Evolutionary conservation across 1,284 basidiomycete genomes (phyloP), one percentile per base, ranked within the genome.

Genomic region (Filobasidium uniguttulatum): DNA sequence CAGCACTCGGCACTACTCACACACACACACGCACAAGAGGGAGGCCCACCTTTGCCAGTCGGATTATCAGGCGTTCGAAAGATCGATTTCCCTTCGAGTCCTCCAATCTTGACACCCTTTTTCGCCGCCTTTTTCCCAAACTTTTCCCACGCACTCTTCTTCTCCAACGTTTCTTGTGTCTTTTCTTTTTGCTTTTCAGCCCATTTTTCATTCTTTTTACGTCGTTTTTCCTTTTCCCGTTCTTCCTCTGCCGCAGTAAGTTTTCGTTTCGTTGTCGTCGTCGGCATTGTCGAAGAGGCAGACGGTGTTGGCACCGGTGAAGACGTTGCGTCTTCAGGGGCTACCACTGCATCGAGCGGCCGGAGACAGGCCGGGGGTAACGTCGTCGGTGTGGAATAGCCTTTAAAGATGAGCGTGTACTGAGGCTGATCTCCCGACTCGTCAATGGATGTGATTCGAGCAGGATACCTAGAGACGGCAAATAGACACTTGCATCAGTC

Each of bases 31-130:
- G 25, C 9, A 33, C 9, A 30, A 23, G 36, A 51, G 53, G 49
- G 62, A 61, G 48, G 61, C 75, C 48, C 60, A 82, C 84, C 84
- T 77, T 78, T 79, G 44, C 90, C 90, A 33, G 86, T 70, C 1
- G 89, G 88, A 64, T 91, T 91, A 60, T 94, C 90, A 12, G 90
- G 88, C 3, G 90, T 97, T 71, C 87, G 85, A 76, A 97, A 97
- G 59, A 96, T 93, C 60, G 85, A 89, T 61, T 83, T 87, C 35
- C 89, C 89, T 48, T 85, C 73, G 23, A 88, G 77, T 1, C 87
- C 53, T 80, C 85, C 59, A 85, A 85, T 70, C 82, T 83, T 66
- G 31, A 90, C 82, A 7, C 90, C 90, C 72, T 97, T 97, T 77
- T 87, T 91, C 65, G 86, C 82, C 29, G 84, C 82, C 73, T 94